Evolutionary conservation across 2,329 filamentous ascomycete species (phyloP).

Genomic region (Immersiporthe knoxdaviesiana): DNA sequence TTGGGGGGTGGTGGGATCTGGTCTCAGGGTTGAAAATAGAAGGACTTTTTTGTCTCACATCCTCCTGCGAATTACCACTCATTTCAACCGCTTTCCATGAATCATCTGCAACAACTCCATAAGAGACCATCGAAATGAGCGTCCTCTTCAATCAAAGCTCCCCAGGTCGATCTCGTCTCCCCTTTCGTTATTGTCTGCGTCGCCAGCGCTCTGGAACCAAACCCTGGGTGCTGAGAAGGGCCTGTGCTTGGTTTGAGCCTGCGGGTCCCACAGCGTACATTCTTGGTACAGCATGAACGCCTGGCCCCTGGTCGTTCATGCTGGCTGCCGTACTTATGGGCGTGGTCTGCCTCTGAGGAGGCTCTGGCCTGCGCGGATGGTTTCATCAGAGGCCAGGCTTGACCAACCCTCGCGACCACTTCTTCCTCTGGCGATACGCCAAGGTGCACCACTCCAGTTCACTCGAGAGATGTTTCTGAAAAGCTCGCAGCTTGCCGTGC

Average conservation of each 20-base stretch:
- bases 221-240: not conserved
- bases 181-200: not conserved
- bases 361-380: conserved; percentile 8
- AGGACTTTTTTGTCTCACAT: not conserved
- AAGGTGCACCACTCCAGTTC: not conserved
- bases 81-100: not conserved
- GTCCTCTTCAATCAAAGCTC: not conserved
- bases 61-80: not conserved
- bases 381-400: conserved; percentile 6
- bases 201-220: not conserved
- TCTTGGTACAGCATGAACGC: not conserved
- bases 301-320: not conserved
- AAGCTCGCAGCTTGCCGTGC: not conserved
- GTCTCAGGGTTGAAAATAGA: not conserved
- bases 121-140: not conserved
- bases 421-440: not conserved
- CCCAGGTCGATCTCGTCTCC: not conserved
- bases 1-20: not conserved
- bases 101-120: not conserved
- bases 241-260: not conserved
- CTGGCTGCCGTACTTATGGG: not conserved
- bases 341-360: not conserved
- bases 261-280: not conserved
- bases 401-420: not conserved
- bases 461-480: not conserved